Base-by-base conservation (phyloP, 805 yeast genomes). In the Metschnikowia borealis region DNA sequence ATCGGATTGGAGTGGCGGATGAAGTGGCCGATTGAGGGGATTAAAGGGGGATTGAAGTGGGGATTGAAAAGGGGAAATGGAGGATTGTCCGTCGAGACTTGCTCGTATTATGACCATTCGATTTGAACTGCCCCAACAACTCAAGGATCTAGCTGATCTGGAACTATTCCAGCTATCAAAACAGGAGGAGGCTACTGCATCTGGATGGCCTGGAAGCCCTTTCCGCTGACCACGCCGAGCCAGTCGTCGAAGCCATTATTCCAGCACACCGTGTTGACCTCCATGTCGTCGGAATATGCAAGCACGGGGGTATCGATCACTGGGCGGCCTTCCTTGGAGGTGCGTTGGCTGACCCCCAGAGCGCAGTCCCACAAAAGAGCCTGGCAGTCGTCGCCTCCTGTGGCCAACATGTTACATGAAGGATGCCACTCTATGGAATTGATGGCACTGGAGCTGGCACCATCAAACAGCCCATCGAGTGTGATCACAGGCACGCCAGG, bases 361-460 rank as follows among this genome's bases (percentile, higher is more conserved):
- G 67, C 71, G 48, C 84, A 66, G 62, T 87, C 90, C 84, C 90
- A 84, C 15, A 82, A 72, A 29, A 86, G 66, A 1, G 84, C 84
- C 63, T 85, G 90, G 63, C 94, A 81, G 65, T 83, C 87, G 69
- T 85, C 84, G 58, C 85, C 77, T 58, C 96, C 84, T 0, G 84
- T 77, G 14, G 83, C 58, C 17, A 92, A 65, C 29, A 78, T 65
- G 53, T 85, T 83, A 32, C 82, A 77, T 0, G 78, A 65, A 0
- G 98, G 97, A 59, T 91, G 92, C 97, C 97, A 92, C 47, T 76
- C 68, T 15, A 91, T 78, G 54, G 83, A 75, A 62, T 92, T 92
- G 21, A 92, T 80, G 1, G 86, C 74, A 0, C 83, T 81, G 26
- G 69, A 61, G 63, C 85, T 95, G 15, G 55, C 44, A 3, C 77